phyloP scores from a whole-genome alignment of 208 protist species.

The Trypanosomatidae sp. region DNA sequence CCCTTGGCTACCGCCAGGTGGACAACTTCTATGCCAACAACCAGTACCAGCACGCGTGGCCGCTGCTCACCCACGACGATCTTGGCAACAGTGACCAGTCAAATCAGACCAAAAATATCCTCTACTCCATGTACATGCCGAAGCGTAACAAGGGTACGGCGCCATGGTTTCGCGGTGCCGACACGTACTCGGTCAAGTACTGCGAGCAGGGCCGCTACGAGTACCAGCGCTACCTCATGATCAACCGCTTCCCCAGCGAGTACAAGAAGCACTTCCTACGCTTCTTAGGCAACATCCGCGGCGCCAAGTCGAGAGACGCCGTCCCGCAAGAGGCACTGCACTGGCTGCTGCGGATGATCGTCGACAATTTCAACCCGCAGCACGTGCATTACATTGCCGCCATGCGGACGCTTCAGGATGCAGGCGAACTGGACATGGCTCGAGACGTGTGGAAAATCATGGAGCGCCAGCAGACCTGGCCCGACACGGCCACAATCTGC shows the following conservation, averaged over 20 bases:
- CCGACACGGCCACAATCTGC: slow-evolving; percentile 83
- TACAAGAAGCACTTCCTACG: slow-evolving; percentile 90
- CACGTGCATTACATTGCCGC: slow-evolving; percentile 92
- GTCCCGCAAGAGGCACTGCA: slow-evolving; percentile 91
- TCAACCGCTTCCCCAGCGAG: slow-evolving; percentile 90
- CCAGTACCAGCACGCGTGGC: slow-evolving; percentile 91
- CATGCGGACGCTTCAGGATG: slow-evolving; percentile 75
- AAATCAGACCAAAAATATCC: slow-evolving; percentile 85
- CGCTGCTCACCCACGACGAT: slow-evolving; percentile 88
- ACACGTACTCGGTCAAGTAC: slow-evolving; percentile 93
- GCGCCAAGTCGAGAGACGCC: slow-evolving; percentile 23
- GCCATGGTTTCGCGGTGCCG: slow-evolving; percentile 90
- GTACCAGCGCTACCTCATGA: slow-evolving; percentile 92
- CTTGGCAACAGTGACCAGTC: slow-evolving; percentile 91
- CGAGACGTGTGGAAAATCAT: slow-evolving; percentile 93
- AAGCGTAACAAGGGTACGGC: slow-evolving; percentile 91
- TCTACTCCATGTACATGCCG: slow-evolving; percentile 93
- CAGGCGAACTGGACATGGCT: slow-evolving; percentile 87
- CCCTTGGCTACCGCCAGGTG: slow-evolving; percentile 65
- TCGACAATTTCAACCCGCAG: slow-evolving; percentile 93
- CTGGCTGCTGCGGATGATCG: slow-evolving; percentile 93
- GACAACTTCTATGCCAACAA: slow-evolving; percentile 80
- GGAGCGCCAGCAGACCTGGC: slow-evolving; percentile 92
- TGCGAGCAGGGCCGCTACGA: slow-evolving; percentile 91
- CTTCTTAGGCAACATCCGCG: slow-evolving; percentile 80